Base-by-base conservation (phyloP, 495 filamentous ascomycete genomes). In the Daldinia childiae region DNA sequence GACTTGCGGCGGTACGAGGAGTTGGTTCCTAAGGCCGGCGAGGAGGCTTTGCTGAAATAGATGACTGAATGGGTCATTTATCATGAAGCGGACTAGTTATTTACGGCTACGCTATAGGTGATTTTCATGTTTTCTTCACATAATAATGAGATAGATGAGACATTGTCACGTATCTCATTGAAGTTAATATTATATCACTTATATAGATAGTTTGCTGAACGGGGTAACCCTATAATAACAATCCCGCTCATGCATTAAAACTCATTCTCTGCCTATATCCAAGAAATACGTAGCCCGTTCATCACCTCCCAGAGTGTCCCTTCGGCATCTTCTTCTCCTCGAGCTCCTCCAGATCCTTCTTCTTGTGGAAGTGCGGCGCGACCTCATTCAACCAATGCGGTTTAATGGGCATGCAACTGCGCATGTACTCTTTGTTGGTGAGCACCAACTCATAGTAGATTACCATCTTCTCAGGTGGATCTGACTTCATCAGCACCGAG, bases 291-390 rank as follows among this genome's bases (percentile, higher is more conserved):
- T 5, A 15, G 6, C 26, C 71, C 17, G 34, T 64, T 32, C 27
- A 36, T 34, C 51, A 69, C 7, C 59, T 36, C 5, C 45, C 55
- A 6, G 64, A 43, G n/a, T 50, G 61, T 52, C 30, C 17, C 50
- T 70, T 76, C 1, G 88, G 89, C 84, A 92, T 87, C 82, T 97
- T 98, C 83, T 86, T 90, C 58, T 92, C 91, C 77, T 90, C 82
- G 65, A 98, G 66, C 19, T 86, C 88, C 77, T 98, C 96, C 50
- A 98, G 76, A 76, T 98, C 93, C 81, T 92, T 92, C 84, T 91
- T 93, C 83, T 97, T 97, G 76, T 98, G 91, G 76, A 92, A 98
- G 82, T 99, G 95, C 64, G 94, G 96, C 51, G 96, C 95, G 48
- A 93, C 92, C 80, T 99, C 95, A 4, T 90, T 87, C 69, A 99